These are phyloP conservation scores for Moringa oleifera DNA, from an alignment of 345 rosid genomes.

Conservation along the genomic window DNA sequence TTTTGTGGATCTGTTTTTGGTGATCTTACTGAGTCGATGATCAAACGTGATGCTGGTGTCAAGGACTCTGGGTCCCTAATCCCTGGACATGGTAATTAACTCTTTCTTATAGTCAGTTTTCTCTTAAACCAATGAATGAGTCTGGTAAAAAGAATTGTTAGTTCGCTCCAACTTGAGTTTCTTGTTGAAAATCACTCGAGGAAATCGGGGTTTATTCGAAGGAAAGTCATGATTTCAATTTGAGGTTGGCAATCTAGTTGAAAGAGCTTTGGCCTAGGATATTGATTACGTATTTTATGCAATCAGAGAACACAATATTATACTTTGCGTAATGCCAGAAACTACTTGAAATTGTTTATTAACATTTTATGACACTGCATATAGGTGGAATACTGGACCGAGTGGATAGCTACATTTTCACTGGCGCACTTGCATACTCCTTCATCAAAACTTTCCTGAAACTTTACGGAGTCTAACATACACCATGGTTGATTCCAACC, in stretches of 20 bases:
- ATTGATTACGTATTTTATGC: not conserved
- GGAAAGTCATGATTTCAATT: too few species aligned
- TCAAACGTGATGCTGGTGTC: constrained; percentile 97
- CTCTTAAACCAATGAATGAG: not conserved
- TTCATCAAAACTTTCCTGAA: constrained; percentile 67
- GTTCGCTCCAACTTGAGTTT: not conserved
- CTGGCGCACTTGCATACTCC: constrained; percentile 85
- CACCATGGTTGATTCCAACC: not conserved
- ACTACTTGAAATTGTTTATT: not conserved
- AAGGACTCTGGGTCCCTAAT: constrained; percentile 94
- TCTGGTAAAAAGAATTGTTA: not conserved
- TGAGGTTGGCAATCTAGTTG: too few species aligned
- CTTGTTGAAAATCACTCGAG: too few species aligned
- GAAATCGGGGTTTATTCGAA: too few species aligned
- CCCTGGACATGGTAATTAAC: constrained; percentile 78
- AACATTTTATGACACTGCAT: constrained; percentile 3
- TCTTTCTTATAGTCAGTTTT: not conserved
- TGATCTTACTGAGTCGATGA: constrained; percentile 92
- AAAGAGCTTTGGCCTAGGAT: too few species aligned
- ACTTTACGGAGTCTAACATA: constrained; percentile 63
- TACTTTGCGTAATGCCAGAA: not conserved
- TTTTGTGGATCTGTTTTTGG: constrained; percentile 92
- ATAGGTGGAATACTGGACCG: constrained; percentile 90
- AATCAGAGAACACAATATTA: not conserved
- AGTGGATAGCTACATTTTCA: constrained; percentile 89